Evolutionary conservation across 202 grass and related monocot genomes (phyloP).

Genomic region (Dendrocalamus latiflorus): DNA sequence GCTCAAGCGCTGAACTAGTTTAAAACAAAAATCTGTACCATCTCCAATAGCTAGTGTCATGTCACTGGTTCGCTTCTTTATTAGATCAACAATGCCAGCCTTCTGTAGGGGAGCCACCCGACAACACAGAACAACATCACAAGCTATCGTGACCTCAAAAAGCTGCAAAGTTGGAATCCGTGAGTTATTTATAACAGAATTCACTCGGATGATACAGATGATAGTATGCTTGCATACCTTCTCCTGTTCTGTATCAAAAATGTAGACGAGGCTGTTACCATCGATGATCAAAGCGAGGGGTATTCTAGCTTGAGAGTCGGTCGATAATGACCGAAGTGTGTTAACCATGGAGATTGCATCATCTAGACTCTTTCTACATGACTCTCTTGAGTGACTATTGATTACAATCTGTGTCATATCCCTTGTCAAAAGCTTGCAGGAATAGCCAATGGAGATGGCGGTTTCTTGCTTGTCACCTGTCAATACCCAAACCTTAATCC

Average conservation of each 20-base stretch:
- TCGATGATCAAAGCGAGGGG: conserved; percentile 80
- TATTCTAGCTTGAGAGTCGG: conserved; percentile 31
- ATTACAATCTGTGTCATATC: no score
- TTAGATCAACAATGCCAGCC: conserved; percentile 88
- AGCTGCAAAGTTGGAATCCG: conserved; percentile 44
- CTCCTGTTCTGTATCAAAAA: conserved; percentile 71
- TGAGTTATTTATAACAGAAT: conserved; percentile 11
- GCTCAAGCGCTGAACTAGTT: background rate
- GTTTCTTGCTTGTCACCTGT: no score
- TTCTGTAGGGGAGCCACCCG: conserved; percentile 98
- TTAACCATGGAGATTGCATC: conserved; percentile 63
- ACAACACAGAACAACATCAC: conserved; percentile 91
- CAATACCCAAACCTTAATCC: no score
- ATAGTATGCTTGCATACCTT: conserved; percentile 45
- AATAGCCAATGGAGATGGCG: no score
- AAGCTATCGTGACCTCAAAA: conserved; percentile 69
- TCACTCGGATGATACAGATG: background rate
- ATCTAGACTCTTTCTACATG: no score
- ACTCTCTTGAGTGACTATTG: no score
- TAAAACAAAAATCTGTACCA: conserved; percentile 43
- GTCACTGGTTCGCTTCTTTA: conserved; percentile 91
- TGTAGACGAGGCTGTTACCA: conserved; percentile 95
- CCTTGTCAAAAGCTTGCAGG: no score
- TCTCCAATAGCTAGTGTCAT: conserved; percentile 99
- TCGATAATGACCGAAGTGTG: conserved; percentile 45